Percentiles rank a stretch among this genome's conserved stretches.
Evolutionary conservation across 495 filamentous ascomycete species (phyloP).

Genomic region (Penicillium paxilli): DNA sequence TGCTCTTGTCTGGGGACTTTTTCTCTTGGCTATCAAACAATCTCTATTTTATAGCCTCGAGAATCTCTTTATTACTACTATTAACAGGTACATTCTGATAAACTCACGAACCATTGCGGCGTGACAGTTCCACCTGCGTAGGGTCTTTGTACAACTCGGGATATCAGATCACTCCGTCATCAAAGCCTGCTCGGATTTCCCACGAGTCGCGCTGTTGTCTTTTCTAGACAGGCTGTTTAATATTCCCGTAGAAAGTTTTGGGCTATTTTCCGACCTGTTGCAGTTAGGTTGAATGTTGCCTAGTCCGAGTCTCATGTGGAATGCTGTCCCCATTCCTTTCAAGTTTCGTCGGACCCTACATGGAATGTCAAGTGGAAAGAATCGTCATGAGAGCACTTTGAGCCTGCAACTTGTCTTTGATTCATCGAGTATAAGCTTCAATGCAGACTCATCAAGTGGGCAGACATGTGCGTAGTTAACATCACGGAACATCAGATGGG

Average conservation of each 20-base stretch:
- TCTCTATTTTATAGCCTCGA: too few relatives aligned
- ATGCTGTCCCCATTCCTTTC: not conserved
- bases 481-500: not conserved
- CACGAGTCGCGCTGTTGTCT: not conserved
- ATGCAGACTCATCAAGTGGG: not conserved
- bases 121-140: conserved; percentile 25
- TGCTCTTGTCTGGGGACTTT: too few relatives aligned
- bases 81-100: conserved; percentile 4
- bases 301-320: not conserved
- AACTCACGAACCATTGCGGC: conserved; percentile 4
- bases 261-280: not conserved
- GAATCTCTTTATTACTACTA: too few relatives aligned
- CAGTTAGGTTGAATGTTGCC: not conserved
- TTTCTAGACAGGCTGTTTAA: not conserved
- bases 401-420: not conserved
- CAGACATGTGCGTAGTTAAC: not conserved
- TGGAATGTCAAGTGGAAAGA: not conserved
- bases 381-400: conserved; percentile 1
- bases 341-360: not conserved
- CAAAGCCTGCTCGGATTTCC: conserved; percentile 3
- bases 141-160: conserved; percentile 17
- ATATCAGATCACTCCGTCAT: conserved; percentile 14
- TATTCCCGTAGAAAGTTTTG: not conserved
- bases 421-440: not conserved
- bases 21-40: too few relatives aligned